Base-by-base conservation (phyloP, 306 rosid species). In the Vigna radiata region DNA sequence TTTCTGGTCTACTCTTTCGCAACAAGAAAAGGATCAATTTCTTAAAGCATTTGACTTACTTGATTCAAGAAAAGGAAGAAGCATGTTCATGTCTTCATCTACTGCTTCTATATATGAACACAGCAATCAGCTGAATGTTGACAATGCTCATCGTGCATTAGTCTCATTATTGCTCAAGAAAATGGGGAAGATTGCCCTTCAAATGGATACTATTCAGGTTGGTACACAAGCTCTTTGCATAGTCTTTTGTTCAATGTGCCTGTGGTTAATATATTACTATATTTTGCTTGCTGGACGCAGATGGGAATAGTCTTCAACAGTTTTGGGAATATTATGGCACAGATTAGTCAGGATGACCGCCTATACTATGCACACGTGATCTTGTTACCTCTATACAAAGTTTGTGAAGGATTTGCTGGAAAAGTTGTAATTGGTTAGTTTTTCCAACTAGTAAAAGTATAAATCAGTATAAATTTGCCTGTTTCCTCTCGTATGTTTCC, bases 371-470 rank as follows among this genome's bases (percentile, higher is more conserved):
- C 89, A 13, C 77, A 70, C 43, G 87, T 81, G 23, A 78, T 94
- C 23, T 60, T 94, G 77, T 83, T 86, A 63, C 98, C 98, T 43
- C 79, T 92, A 2, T 90, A 89, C 73, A 92, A 89, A 90, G 93
- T 90, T 71, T 87, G 89, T 25, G 93, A 87, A 88, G 98, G 98
- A 65, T 90, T 81, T 83, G 77, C 95, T 31, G 98, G 98, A 75
- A 89, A 86, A 83, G 85, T 81, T 31, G 73, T 94, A 60, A 36
- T 90, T 64, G 97, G 98, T 94, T 70, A 77, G 82, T 66, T 25
- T 54, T 73, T 74, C 69, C 29, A 65, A 41, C 74, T 70, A 2
- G 37, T 21, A 65, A 41, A 50, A 19, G 56, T 52, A 16, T 46
- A 33, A 48, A 61, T 37, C 63, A n/a, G 5, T 33, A 13, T 2